A percentile compares a stretch with the other conserved stretches of the same genome.
These are phyloP conservation scores for Cladosporium sphaerospermum DNA, from an alignment of 2,329 filamentous ascomycete genomes.

Conservation along the genomic window DNA sequence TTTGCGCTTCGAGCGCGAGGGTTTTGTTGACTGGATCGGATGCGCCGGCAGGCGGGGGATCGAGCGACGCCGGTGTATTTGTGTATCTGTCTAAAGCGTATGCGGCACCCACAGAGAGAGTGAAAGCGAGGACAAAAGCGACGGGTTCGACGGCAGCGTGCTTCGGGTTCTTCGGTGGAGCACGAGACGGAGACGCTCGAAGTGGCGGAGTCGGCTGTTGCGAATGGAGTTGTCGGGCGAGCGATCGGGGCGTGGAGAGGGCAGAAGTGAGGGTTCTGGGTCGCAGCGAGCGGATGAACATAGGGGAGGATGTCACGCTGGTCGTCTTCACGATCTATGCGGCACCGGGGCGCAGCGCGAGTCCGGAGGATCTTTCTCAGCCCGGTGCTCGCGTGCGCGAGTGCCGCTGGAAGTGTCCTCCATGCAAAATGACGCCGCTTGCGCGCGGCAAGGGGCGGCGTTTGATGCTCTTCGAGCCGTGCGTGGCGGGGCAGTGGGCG, in stretches of 20 bases:
- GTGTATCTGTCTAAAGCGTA: slow-evolving; percentile 19
- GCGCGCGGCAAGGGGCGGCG: too few relatives aligned
- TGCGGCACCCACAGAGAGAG: slow-evolving; percentile 19
- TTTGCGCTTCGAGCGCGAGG: slow-evolving; percentile 15
- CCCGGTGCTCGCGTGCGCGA: too few relatives aligned
- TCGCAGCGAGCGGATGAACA: slow-evolving; percentile 4
- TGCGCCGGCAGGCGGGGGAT: background rate
- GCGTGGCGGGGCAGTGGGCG: too few relatives aligned
- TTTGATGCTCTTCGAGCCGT: too few relatives aligned
- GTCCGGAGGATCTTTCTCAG: too few relatives aligned
- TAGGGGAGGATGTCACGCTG: background rate
- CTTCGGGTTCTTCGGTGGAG: slow-evolving; percentile 6
- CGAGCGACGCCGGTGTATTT: background rate
- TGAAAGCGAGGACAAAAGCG: slow-evolving; percentile 19
- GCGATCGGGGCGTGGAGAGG: background rate
- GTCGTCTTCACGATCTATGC: too few relatives aligned
- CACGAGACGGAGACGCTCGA: background rate
- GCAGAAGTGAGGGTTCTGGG: background rate
- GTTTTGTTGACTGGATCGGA: slow-evolving; percentile 5
- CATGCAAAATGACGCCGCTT: too few relatives aligned
- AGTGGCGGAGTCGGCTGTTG: slow-evolving; percentile 2
- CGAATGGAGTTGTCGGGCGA: slow-evolving; percentile 2
- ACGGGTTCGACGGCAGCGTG: slow-evolving; percentile 18
- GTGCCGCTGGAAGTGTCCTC: too few relatives aligned
- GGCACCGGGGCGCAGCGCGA: too few relatives aligned